phyloP scores from a whole-genome alignment of 148 eudicot genomes.

The Amaranthus palmeri region DNA sequence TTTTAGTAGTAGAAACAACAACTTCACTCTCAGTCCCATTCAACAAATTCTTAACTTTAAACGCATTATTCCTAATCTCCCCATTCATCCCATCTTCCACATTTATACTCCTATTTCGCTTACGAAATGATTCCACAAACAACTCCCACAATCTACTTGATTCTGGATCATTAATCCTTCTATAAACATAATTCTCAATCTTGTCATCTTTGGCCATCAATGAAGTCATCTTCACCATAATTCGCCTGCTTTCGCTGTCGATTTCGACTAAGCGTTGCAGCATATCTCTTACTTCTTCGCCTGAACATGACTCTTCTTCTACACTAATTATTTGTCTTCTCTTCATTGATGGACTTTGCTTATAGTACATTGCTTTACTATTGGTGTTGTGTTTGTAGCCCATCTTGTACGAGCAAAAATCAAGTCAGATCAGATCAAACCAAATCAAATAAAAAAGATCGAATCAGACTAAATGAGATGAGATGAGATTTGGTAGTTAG shows the following conservation, averaged over 20 bases:
- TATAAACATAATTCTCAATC: slow-evolving; percentile 23
- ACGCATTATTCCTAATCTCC: background rate
- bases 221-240: slow-evolving; percentile 25
- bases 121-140: slow-evolving; percentile 23
- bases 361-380: background rate
- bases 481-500: too few relatives aligned
- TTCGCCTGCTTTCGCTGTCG: slow-evolving; percentile 24
- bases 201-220: slow-evolving; percentile 26
- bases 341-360: slow-evolving; percentile 18
- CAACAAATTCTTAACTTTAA: background rate
- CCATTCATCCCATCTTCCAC: background rate
- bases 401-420: too few relatives aligned
- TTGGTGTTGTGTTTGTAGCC: too few relatives aligned
- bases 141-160: slow-evolving; percentile 33
- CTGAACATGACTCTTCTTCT: slow-evolving; percentile 6
- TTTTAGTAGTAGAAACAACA: too few relatives aligned
- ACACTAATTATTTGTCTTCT: background rate
- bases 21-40: background rate
- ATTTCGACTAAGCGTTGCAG: slow-evolving; percentile 26
- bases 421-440: too few relatives aligned
- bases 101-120: slow-evolving; percentile 3
- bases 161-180: slow-evolving; percentile 26
- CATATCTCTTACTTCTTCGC: slow-evolving; percentile 19
- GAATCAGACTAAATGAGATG: too few relatives aligned
- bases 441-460: too few relatives aligned